Percentiles rank a stretch among this genome's conserved stretches.
phyloP scores from a whole-genome alignment of 1,284 basidiomycete species.

The Ustilago sp. region DNA sequence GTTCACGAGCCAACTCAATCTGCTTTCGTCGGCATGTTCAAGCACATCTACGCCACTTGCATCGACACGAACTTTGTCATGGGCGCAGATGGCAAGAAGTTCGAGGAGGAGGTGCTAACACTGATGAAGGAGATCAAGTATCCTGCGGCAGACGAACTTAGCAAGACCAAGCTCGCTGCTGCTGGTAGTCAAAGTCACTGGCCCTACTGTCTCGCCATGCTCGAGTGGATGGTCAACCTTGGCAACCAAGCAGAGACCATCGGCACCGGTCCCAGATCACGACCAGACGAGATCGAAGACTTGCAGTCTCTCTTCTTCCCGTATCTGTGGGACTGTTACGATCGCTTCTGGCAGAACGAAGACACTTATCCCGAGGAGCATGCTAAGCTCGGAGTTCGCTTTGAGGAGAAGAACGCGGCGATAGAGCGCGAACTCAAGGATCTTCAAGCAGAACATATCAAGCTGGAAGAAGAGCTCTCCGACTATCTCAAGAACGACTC shows the following conservation, averaged over 20 bases:
- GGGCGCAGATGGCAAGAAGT: constrained; percentile 63
- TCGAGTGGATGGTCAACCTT: constrained; percentile 67
- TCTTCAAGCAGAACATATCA: constrained; percentile 52
- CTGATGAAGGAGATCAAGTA: constrained; percentile 67
- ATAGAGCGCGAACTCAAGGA: constrained; percentile 54
- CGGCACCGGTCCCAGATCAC: constrained; percentile 58
- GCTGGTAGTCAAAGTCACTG: constrained; percentile 67
- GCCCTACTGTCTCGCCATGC: constrained; percentile 66
- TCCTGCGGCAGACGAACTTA: constrained; percentile 65
- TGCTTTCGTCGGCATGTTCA: constrained; percentile 65
- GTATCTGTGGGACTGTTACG: constrained; percentile 68
- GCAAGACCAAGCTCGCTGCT: constrained; percentile 67
- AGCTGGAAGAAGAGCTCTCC: constrained; percentile 51
- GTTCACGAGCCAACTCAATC: constrained; percentile 67
- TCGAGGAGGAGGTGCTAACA: constrained; percentile 65
- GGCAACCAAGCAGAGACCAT: constrained; percentile 48
- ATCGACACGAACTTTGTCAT: constrained; percentile 64
- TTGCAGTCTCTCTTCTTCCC: constrained; percentile 64
- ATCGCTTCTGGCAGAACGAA: constrained; percentile 67
- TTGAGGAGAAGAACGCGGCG: constrained; percentile 54
- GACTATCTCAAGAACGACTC: constrained; percentile 52
- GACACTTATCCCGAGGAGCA: constrained; percentile 67
- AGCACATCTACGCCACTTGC: constrained; percentile 62
- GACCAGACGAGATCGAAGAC: constrained; percentile 58
- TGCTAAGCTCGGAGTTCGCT: constrained; percentile 57